Percentiles rank a stretch among this genome's conserved stretches.
phyloP scores from a whole-genome alignment of 2,329 filamentous ascomycete species.

The Penicillium griseofulvum region DNA sequence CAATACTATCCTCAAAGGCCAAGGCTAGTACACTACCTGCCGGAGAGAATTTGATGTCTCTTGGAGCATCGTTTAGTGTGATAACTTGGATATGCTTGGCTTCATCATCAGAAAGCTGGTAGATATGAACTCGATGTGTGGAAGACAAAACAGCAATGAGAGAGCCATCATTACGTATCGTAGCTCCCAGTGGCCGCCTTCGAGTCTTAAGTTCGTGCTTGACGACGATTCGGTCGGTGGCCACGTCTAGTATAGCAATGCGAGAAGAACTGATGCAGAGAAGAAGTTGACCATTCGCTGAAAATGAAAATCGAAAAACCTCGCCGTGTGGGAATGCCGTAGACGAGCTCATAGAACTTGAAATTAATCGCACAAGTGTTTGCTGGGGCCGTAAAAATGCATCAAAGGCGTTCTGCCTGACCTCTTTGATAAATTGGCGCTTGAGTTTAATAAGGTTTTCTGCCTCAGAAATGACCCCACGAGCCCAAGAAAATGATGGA shows the following conservation, averaged over 20 bases:
- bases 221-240: conserved; percentile 59
- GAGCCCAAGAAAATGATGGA: conserved; percentile 41
- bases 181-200: conserved; percentile 70
- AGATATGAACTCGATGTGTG: conserved; percentile 83
- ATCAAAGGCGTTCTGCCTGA: conserved; percentile 75
- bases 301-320: conserved; percentile 80
- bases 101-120: conserved; percentile 64
- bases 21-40: conserved; percentile 79
- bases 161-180: conserved; percentile 74
- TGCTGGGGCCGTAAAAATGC: conserved; percentile 68
- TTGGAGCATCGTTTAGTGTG: conserved; percentile 73
- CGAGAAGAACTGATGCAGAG: conserved; percentile 82
- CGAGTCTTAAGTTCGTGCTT: conserved; percentile 76
- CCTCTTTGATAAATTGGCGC: conserved; percentile 64
- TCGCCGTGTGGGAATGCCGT: conserved; percentile 77
- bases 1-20: conserved; percentile 84
- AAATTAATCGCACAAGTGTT: conserved; percentile 76
- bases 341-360: conserved; percentile 78
- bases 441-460: conserved; percentile 60
- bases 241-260: conserved; percentile 73
- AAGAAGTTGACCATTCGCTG: conserved; percentile 69
- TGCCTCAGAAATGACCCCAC: conserved; percentile 40
- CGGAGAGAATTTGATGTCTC: conserved; percentile 75
- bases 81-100: conserved; percentile 72
- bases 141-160: conserved; percentile 76